Conservation (phyloP, 176 grass and related monocot species). For the Leersia perrieri region DNA sequence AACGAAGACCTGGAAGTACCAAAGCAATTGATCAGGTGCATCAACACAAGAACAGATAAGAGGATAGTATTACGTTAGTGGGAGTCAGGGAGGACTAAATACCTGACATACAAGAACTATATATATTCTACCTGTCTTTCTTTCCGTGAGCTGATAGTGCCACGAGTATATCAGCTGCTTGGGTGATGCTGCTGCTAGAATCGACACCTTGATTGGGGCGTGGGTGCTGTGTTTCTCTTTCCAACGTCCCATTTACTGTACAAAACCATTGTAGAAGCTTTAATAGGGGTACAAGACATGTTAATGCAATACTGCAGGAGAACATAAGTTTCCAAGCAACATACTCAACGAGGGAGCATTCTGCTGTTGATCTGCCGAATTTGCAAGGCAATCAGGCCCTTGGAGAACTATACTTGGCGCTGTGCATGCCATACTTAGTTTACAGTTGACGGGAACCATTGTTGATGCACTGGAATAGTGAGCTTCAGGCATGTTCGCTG, state of each 20-base stretch:
- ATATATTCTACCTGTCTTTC: not conserved
- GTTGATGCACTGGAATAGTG: not conserved
- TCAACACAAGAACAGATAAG: not conserved
- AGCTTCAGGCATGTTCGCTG: not conserved
- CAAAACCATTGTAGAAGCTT: not conserved
- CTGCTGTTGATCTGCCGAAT: not conserved
- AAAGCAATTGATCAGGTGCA: not conserved
- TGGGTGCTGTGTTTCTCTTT: not conserved
- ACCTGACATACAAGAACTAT: not conserved
- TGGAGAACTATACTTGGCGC: not conserved
- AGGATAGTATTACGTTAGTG: not conserved
- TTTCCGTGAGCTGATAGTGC: not conserved
- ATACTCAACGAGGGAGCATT: slow-evolving; percentile 4
- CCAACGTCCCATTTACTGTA: slow-evolving; percentile 1
- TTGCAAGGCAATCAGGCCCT: not conserved
- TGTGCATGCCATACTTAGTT: not conserved
- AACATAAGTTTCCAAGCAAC: not conserved
- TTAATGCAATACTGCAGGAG: not conserved
- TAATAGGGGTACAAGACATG: not conserved
- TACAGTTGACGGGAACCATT: slow-evolving; percentile 4
- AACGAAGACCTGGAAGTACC: not conserved
- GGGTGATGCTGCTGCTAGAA: not conserved
- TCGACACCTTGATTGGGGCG: not conserved
- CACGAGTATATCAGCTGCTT: not conserved
- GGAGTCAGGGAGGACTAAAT: not conserved